phyloP scores from a whole-genome alignment of 2,329 filamentous ascomycete genomes.

The Colletotrichum brevisporum region DNA sequence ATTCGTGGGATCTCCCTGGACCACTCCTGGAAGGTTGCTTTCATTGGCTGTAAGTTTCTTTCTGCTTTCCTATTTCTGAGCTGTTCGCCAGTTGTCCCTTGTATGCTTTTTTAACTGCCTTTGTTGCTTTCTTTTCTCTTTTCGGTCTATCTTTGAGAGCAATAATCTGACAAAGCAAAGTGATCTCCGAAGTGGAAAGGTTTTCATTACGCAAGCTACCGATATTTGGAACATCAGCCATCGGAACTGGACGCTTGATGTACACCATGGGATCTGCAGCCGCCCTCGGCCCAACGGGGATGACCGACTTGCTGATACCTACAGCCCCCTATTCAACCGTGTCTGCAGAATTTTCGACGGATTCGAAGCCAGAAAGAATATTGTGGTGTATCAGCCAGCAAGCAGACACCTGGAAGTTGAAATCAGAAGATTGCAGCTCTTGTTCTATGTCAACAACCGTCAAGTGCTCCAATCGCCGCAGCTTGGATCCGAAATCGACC shows the following conservation, averaged over 20 bases:
- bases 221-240: constrained; percentile 32
- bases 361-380: constrained; percentile 61
- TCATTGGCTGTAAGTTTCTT: constrained; percentile 66
- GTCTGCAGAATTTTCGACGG: constrained; percentile 61
- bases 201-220: constrained; percentile 46
- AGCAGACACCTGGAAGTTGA: constrained; percentile 58
- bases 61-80: neutral
- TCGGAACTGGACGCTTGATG: constrained; percentile 53
- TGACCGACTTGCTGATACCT: constrained; percentile 63
- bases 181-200: constrained; percentile 52
- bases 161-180: neutral
- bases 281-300: constrained; percentile 19
- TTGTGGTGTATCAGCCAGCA: constrained; percentile 63
- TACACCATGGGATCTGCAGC: constrained; percentile 43
- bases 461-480: constrained; percentile 62
- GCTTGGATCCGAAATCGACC: constrained; percentile 66
- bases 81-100: neutral
- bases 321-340: constrained; percentile 54
- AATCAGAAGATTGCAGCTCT: constrained; percentile 65
- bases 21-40: constrained; percentile 65
- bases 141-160: neutral
- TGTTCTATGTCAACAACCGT: constrained; percentile 63
- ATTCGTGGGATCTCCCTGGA: constrained; percentile 63
- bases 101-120: neutral
- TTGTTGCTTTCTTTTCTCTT: neutral